Base-by-base conservation (phyloP, 2,329 filamentous ascomycete species). In the Zymoseptoria pseudotritici region DNA sequence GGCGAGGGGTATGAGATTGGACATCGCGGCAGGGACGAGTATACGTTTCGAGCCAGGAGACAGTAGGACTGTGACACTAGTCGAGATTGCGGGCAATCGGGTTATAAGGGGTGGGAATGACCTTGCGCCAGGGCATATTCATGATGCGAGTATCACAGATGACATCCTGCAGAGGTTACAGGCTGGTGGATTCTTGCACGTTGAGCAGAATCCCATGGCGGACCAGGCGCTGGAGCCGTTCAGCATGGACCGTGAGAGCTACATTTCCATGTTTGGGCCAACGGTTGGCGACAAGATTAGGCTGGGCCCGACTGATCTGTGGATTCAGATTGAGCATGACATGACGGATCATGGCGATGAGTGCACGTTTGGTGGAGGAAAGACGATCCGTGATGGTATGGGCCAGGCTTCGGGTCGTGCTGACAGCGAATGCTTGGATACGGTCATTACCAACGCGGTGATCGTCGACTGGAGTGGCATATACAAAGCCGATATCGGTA, bases 31-130 rank as follows among this genome's bases (percentile, higher is more conserved):
- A 0, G 93, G 93, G 42, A 97, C 92, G 0, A 95, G 91, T 7
- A 87, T 96, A 31, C 86, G 93, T 51, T 97, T 97, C 71, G 93
- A 97, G 78, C 92, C 93, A 0, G 93, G 93, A 56, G 93, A 97
- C 74, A 86, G 85, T 55, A 96, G 91, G 80, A 96, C 91, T 0
- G 91, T 97, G 17, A 90, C 86, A 0, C 80, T 97, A 6, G 92
- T 97, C 17, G 88, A 96, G 73, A 96, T 97, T 70, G 89, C 83
- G 4, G 93, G 93, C 0, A 80, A 86, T 67, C 86, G 85, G 71
- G 78, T 91, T 54, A 96, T 97, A 69, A 83, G 84, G 29, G 93
- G 93, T 36, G 93, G 93, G 54, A 97, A 96, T 74, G 81, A 79
- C 63, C 73, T 97, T 26, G 92, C 92, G 0, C 81, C 83, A 3